Evolutionary conservation across 345 rosid species (phyloP).

Genomic region (Euphorbia pulcherrima): DNA sequence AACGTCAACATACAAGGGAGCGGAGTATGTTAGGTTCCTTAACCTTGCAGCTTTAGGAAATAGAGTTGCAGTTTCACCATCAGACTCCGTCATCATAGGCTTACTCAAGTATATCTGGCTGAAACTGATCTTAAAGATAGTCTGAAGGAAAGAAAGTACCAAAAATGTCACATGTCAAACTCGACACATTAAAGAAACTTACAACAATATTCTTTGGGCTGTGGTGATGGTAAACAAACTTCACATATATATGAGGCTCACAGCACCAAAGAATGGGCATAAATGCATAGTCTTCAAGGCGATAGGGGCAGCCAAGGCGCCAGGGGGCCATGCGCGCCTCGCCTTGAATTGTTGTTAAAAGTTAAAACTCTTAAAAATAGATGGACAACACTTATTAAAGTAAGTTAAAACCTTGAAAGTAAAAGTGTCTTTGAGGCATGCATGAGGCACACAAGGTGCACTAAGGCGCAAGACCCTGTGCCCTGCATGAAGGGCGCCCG

Average conservation of each 20-base stretch:
- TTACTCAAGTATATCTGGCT: slow-evolving; percentile 97
- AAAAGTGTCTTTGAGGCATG: no score
- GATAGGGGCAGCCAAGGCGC: no score
- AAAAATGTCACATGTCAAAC: slow-evolving; percentile 12
- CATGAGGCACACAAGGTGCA: no score
- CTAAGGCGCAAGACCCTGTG: no score
- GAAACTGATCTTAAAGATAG: slow-evolving; percentile 86
- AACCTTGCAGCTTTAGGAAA: slow-evolving; percentile 97
- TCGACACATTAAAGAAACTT: not conserved
- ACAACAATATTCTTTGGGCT: not conserved
- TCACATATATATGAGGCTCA: not conserved
- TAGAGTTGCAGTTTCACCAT: slow-evolving; percentile 94
- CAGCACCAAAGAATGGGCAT: not conserved
- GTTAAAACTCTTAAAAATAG: no score
- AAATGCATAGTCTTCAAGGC: no score
- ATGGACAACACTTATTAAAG: no score
- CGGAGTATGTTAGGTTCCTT: slow-evolving; percentile 92
- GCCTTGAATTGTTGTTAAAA: no score
- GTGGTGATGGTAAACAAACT: not conserved
- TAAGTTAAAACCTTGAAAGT: no score
- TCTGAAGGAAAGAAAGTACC: slow-evolving; percentile 50
- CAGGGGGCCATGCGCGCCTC: no score
- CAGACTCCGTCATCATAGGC: slow-evolving; percentile 99
- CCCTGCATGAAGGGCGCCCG: no score
- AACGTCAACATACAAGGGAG: slow-evolving; percentile 93